Base-by-base conservation (phyloP, 73 alveolate species). In the Chromera velia region DNA sequence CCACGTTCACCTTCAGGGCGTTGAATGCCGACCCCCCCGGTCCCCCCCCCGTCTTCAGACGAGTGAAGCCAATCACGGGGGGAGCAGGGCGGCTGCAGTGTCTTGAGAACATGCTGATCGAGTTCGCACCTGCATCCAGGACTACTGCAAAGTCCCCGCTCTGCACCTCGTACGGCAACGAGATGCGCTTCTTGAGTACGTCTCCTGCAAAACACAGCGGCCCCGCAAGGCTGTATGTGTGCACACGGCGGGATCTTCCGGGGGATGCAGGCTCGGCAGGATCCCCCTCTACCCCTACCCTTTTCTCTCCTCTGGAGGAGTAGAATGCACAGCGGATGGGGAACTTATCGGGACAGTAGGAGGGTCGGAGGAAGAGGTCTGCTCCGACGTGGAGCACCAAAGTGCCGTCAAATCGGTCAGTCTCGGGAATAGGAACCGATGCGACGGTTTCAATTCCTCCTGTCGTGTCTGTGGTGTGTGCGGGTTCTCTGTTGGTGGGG, bases 141-240 rank as follows among this genome's bases (percentile, higher is more conserved):
- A 72, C 68, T 19, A 46, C 65, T 46, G 19, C 65, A 46, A 46
- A 46, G 19, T 46, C 65, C n/a, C n/a, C n/a, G n/a, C n/a, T n/a
- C n/a, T n/a, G n/a, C n/a, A n/a, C n/a, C n/a, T n/a, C n/a, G n/a
- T n/a, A n/a, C n/a, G n/a, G n/a, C n/a, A n/a, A n/a, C n/a, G n/a
- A n/a, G n/a, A n/a, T n/a, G n/a, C n/a, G n/a, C n/a, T n/a, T n/a
- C n/a, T n/a, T n/a, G n/a, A n/a, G n/a, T n/a, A 72, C 78, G 45
- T 72, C 78, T 18, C 78, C 78, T 0, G 78, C 78, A 34, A 72
- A 72, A 30, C 78, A 72, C n/a, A 72, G 78, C 28, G 78, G 78
- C 28, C 78, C 78, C 28, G 67, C 78, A 9, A 72, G 71, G 32
- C 19, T 63, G 71, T 22, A 0, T 63, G 32, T 18, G 64, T 18